Conservation (phyloP, 2,329 filamentous ascomycete species). For the Ascochyta fabae region DNA sequence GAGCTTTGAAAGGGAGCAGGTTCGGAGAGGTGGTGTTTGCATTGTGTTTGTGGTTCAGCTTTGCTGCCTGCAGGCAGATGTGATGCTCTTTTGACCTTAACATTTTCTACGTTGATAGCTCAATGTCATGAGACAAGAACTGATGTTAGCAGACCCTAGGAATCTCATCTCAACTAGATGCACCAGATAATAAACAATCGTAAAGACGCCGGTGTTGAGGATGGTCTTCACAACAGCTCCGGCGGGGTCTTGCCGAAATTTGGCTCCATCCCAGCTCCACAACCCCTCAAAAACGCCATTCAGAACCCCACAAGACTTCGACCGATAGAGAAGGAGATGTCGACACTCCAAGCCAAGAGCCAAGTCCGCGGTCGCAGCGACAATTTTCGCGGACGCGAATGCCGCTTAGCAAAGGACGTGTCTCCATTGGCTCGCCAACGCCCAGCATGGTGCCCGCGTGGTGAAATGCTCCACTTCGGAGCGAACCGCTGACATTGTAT, state of each 20-base stretch:
- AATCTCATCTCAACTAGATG: no score
- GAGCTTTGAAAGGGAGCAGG: neutral
- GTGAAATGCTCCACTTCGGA: conserved; percentile 15
- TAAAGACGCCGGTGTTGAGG: no score
- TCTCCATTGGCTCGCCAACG: conserved; percentile 25
- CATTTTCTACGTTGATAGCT: no score
- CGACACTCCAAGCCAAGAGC: conserved; percentile 6
- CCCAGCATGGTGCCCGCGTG: conserved; percentile 27
- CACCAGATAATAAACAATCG: no score
- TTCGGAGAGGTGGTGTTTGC: neutral
- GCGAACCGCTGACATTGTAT: conserved; percentile 2
- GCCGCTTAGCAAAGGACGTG: conserved; percentile 26
- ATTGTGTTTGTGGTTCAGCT: neutral
- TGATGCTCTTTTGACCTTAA: no score
- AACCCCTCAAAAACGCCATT: neutral
- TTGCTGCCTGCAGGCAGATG: neutral
- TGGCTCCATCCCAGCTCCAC: neutral
- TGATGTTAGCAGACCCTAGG: no score
- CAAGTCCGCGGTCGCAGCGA: conserved; percentile 9
- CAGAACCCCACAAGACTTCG: neutral
- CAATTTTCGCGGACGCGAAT: neutral
- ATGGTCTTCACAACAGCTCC: neutral
- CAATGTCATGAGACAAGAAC: no score
- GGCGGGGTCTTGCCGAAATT: neutral
- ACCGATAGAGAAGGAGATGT: conserved; percentile 2